Percentiles rank a stretch among this genome's conserved stretches.
phyloP scores from a whole-genome alignment of 2,329 filamentous ascomycete species.

The Plenodomus lindquistii region DNA sequence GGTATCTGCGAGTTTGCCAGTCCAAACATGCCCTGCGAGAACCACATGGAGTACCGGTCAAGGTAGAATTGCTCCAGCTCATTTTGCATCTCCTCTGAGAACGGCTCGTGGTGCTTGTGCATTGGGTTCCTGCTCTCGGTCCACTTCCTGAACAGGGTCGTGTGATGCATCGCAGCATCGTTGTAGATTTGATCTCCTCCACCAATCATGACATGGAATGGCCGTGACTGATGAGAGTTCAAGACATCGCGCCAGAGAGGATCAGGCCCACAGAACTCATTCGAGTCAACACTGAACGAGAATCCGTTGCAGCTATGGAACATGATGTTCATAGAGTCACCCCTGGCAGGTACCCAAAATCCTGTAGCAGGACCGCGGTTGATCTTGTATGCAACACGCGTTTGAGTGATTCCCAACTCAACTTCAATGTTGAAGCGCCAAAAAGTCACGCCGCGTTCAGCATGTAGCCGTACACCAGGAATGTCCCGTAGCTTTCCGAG shows the following conservation, averaged over 20 bases:
- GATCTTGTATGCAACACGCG: conserved; percentile 92
- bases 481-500: conserved; percentile 82
- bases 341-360: conserved; percentile 90
- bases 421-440: conserved; percentile 97
- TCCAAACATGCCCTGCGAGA: conserved; percentile 92
- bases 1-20: conserved; percentile 92
- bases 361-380: conserved; percentile 85
- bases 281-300: conserved; percentile 74
- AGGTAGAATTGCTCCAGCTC: conserved; percentile 90
- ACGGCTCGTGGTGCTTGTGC: conserved; percentile 77
- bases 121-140: conserved; percentile 76
- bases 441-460: conserved; percentile 87
- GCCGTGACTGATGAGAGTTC: conserved; percentile 85
- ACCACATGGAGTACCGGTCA: conserved; percentile 89
- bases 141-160: conserved; percentile 80
- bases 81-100: conserved; percentile 79
- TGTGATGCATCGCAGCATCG: conserved; percentile 77
- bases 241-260: conserved; percentile 96
- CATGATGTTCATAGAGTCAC: conserved; percentile 96
- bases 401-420: conserved; percentile 76
- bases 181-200: conserved; percentile 98
- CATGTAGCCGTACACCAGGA: conserved; percentile 77
- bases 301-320: conserved; percentile 99
- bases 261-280: conserved; percentile 87
- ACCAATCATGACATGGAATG: conserved; percentile 98